Base-by-base conservation (phyloP, 2,329 filamentous ascomycete species). In the Fusarium acutatum region DNA sequence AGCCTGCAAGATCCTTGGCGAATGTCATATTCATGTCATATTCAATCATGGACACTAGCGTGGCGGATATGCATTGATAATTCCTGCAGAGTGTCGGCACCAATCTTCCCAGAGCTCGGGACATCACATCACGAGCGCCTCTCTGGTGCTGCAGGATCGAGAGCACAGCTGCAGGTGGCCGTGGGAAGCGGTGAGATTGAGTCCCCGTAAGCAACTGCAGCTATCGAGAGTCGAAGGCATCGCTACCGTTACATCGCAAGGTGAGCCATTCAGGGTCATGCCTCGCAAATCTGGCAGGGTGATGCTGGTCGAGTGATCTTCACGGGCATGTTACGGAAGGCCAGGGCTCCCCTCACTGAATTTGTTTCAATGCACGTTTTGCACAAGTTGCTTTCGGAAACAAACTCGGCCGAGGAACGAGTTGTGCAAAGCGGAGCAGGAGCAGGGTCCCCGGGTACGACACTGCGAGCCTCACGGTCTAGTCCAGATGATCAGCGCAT, bases 221-320 rank as follows among this genome's bases (percentile, higher is more conserved):
- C 50, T 54, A 54, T 40, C 50, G 34, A 54, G 34, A 54, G 50
- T 58, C 15, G 30, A 58, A 44, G 30, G 54, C 32, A 59, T 61
- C 64, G 37, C 47, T 62, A 68, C 64, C 41, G 71, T 72, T 64
- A 67, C 56, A 74, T 74, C 69, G 60, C 49, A 65, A 61, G 59
- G 74, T 65, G 60, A 69, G 38, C 53, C 37, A 49, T 49, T 52
- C 63, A 56, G 63, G 67, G 64, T 60, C 58, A 65, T 58, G 34
- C 63, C 60, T 74, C 71, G 62, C 71, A 58, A 74, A 73, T 74
- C 71, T 69, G 69, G 43, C 60, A 62, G 59, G 71, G 44, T 68
- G 46, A 32, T 64, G 54, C 71, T n/a, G 50, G 71, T 49, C 28
- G 57, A 35, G 61, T 61, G 71, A 73, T 73, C 67, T 72, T 63